phyloP scores from a whole-genome alignment of 2,329 filamentous ascomycete genomes.

The Penicillium concentricum region DNA sequence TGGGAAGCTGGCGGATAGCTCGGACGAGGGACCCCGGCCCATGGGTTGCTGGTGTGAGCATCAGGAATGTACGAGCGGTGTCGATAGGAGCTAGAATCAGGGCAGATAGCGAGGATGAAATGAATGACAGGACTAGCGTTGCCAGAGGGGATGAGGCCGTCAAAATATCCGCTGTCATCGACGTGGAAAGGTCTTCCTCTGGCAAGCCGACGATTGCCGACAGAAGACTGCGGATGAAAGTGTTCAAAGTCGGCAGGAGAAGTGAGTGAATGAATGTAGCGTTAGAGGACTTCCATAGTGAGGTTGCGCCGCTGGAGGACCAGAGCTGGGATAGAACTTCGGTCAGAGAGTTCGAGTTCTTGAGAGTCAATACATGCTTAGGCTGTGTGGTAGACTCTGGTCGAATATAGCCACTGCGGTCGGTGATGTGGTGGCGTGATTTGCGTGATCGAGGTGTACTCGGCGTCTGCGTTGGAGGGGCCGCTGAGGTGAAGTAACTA shows the following conservation, averaged over 20 bases:
- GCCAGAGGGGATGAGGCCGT: constrained; percentile 79
- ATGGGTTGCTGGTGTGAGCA: constrained; percentile 76
- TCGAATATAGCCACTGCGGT: constrained; percentile 46
- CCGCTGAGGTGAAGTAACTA: constrained; percentile 75
- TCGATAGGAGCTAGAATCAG: constrained; percentile 84
- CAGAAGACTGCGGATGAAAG: constrained; percentile 87
- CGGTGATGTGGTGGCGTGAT: constrained; percentile 43
- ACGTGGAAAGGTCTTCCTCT: constrained; percentile 62
- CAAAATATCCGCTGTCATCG: constrained; percentile 67
- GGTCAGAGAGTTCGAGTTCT: constrained; percentile 74
- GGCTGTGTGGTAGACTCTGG: constrained; percentile 39
- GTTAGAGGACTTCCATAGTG: constrained; percentile 92
- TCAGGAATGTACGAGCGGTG: constrained; percentile 80
- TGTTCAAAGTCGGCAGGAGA: constrained; percentile 81
- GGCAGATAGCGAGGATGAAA: constrained; percentile 68
- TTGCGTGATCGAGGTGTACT: constrained; percentile 42
- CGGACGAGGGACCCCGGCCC: constrained; percentile 75
- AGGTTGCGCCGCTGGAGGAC: constrained; percentile 84
- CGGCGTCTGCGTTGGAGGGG: constrained; percentile 43
- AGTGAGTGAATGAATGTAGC: constrained; percentile 89
- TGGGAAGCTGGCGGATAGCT: constrained; percentile 74
- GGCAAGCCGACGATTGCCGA: constrained; percentile 87
- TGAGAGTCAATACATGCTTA: constrained; percentile 66
- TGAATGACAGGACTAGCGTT: constrained; percentile 70
- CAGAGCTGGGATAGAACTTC: constrained; percentile 86